Evolutionary conservation across 768 basidiomycete genomes (phyloP), one percentile per base, ranked within the genome.

Genomic region (Hortiboletus campestris): DNA sequence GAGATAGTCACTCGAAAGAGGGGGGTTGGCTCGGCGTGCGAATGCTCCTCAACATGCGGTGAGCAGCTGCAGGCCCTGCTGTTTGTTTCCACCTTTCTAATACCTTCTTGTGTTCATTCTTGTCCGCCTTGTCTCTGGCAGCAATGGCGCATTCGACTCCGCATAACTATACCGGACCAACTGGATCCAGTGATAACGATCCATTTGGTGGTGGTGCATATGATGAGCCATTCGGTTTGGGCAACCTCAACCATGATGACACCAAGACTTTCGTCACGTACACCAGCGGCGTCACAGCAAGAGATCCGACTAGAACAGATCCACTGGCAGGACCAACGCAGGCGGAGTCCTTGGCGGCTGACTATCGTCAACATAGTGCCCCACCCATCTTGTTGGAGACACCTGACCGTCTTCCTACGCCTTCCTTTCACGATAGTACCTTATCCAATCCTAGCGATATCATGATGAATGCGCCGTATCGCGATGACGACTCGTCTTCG

Each of bases 121-220:
- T 45, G 32, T 48, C 50, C 44, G 56, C 63, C 43, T 70, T 61
- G 55, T 57, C 46, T 61, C 68, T 63, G 57, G 57, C 32, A 61
- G 50, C 46, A 39, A 71, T 73, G 70, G 69, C 70, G 35, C 34
- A 50, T 48, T 55, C 48, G 22, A 49, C 52, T 38, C 51, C 47
- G 12, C 53, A 58, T 25, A 46, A 61, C 50, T 34, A 53, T 34
- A 49, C 38, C 42, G 32, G 54, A 48, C 60, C 51, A 36, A 50
- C 49, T n/a, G 39, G 43, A 61, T n/a, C n/a, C n/a, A 55, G 49
- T 31, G 50, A 51, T 49, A 49, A 34, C 29, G 71, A 72, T 49
- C 65, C 67, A 17, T 72, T 71, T 41, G 59, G 61, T 46, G 69
- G 68, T 45, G 55, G 67, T 29, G 40, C 48, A 40, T 58, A 54